Base-by-base conservation (phyloP, 1,139 yeast genomes). In the Protomyces pachydermus region DNA sequence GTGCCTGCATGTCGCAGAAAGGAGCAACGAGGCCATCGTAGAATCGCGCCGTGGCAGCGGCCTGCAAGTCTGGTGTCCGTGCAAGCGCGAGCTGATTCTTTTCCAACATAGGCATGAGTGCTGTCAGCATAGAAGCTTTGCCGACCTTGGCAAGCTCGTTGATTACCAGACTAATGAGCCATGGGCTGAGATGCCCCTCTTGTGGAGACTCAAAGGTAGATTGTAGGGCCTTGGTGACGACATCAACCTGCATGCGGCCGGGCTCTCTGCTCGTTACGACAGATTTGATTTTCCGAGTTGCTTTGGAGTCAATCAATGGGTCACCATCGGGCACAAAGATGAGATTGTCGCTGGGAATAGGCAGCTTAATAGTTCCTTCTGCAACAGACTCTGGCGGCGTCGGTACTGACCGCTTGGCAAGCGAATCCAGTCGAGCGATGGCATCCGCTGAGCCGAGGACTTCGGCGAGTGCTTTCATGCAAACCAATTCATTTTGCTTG, bases 41-140 rank as follows among this genome's bases (percentile, higher is more conserved):
- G 25, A 60, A 42, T 28, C 58, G 53, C 48, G 68, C 67, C 54
- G 65, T 63, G 55, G 64, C 64, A 3, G 55, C 61, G 34, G 66
- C 65, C 14, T 54, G 34, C n/a, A 66, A 46, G 67, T 67, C 64
- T 28, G 62, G 52, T 14, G 66, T 6, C 18, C 25, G 16, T 8
- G 48, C 66, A 37, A 65, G 61, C 23, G 67, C 54, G 25, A 60
- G 28, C 28, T 58, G 45, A 65, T 66, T n/a, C 12, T 8, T 66
- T 16, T 57, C 48, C 37, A 39, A 28, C 28, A 48, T 10, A 16
- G 34, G 64, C 23, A 45, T 16, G 37, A 38, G 25, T 32, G 54
- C 39, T 10, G 18, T 18, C 18, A 51, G 46, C 20, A 20, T 18
- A 32, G 35, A 50, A 38, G 39, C 32, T 48, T 20, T 34, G 8